Evolutionary conservation across 768 basidiomycete species (phyloP).

Genomic region (Podaxis sp.): DNA sequence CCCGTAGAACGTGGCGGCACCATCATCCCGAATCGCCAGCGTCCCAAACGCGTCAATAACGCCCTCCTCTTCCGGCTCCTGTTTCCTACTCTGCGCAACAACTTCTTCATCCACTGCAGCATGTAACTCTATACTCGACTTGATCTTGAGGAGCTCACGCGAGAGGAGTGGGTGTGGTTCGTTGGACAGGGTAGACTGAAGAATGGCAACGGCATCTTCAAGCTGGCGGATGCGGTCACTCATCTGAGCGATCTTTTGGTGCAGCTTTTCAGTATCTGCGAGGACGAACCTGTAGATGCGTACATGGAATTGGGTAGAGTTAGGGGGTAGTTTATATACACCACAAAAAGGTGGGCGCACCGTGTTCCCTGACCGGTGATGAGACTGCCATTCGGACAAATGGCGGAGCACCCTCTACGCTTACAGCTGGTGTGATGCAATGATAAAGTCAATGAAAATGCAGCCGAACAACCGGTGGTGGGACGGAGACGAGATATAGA

Average conservation of each 20-base stretch:
- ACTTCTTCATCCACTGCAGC: slow-evolving; percentile 46
- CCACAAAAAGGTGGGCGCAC: slow-evolving; percentile 32
- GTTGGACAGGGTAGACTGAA: slow-evolving; percentile 47
- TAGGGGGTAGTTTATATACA: too few relatives aligned
- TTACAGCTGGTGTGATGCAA: slow-evolving; percentile 44
- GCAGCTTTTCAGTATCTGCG: slow-evolving; percentile 69
- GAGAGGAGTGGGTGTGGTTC: slow-evolving; percentile 62
- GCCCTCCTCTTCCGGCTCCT: slow-evolving; percentile 43
- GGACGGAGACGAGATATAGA: not conserved
- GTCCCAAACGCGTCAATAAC: slow-evolving; percentile 72
- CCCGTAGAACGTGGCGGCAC: slow-evolving; percentile 70
- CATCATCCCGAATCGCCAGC: slow-evolving; percentile 66
- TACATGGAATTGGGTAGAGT: too few relatives aligned
- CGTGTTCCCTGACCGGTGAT: slow-evolving; percentile 78
- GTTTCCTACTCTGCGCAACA: slow-evolving; percentile 40
- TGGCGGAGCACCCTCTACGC: slow-evolving; percentile 72
- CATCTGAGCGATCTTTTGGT: slow-evolving; percentile 67
- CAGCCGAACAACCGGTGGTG: not conserved
- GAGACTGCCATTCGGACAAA: slow-evolving; percentile 77
- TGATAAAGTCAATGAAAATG: slow-evolving; percentile 2
- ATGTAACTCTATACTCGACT: slow-evolving; percentile 69
- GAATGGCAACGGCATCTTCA: slow-evolving; percentile 62
- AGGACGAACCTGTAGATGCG: slow-evolving; percentile 55
- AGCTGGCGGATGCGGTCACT: slow-evolving; percentile 70
- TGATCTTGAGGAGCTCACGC: slow-evolving; percentile 61